These are phyloP conservation scores for Wakefieldia striispora DNA, from an alignment of 768 basidiomycete species.

Conservation along the genomic window DNA sequence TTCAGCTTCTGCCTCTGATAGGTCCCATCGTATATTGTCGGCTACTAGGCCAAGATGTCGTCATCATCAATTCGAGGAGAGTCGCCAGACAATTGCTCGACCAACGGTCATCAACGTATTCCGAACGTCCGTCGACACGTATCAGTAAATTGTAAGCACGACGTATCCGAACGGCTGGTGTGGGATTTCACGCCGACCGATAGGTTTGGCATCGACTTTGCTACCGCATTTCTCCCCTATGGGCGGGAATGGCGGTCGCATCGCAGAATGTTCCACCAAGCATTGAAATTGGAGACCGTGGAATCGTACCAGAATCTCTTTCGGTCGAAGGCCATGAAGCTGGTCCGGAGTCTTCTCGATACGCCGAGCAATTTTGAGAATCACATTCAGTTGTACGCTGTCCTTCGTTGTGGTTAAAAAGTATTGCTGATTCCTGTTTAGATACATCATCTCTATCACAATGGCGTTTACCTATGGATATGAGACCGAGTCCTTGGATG, in stretches of 20 bases:
- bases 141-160: constrained; percentile 22
- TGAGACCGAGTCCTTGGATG: constrained; percentile 25
- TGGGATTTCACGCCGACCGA: neutral
- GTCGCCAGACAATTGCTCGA: constrained; percentile 29
- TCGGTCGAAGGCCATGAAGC: constrained; percentile 18
- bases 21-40: constrained; percentile 29
- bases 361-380: constrained; percentile 23
- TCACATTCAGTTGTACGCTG: constrained; percentile 22
- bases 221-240: constrained; percentile 28
- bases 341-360: constrained; percentile 21
- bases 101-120: constrained; percentile 29
- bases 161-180: neutral
- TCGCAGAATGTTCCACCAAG: constrained; percentile 29
- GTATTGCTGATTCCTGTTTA: constrained; percentile 2
- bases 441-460: constrained; percentile 32
- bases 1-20: constrained; percentile 5
- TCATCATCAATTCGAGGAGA: constrained; percentile 26
- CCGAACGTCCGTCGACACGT: constrained; percentile 24
- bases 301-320: constrained; percentile 23
- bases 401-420: neutral
- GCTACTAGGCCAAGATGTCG: constrained; percentile 24
- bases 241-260: constrained; percentile 29
- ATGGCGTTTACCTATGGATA: constrained; percentile 32
- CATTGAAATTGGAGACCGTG: constrained; percentile 19
- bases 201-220: constrained; percentile 31